Percentiles rank a stretch among this genome's conserved stretches.
These are phyloP conservation scores for Globisporangium middletonii DNA, from an alignment of 352 stramenopile genomes.

Conservation along the genomic window DNA sequence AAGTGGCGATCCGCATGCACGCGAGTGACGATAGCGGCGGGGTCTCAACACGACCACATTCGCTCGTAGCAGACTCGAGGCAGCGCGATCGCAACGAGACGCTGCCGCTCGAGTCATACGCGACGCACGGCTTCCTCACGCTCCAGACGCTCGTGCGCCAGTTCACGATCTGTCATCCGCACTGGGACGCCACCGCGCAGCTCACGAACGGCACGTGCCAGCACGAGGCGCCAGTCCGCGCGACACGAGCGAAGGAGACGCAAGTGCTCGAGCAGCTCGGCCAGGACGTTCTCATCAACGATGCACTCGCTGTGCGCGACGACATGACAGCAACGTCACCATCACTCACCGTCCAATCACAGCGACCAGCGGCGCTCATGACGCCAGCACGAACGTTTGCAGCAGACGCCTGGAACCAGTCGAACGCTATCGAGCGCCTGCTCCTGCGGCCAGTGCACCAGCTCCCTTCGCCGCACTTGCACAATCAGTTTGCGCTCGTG, in stretches of 20 bases:
- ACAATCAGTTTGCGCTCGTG: conserved; percentile 7
- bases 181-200: conserved; percentile 22
- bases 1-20: conserved; percentile 37
- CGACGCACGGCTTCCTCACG: conserved; percentile 33
- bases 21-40: conserved; percentile 11
- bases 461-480: conserved; percentile 30
- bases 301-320: neutral
- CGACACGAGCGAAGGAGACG: conserved; percentile 6
- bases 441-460: conserved; percentile 28
- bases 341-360: too few species aligned
- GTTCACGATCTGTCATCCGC: conserved; percentile 33
- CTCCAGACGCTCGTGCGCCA: conserved; percentile 39
- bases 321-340: neutral
- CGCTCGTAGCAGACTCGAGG: too few species aligned
- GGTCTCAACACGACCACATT: conserved; percentile 4
- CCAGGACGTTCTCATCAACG: conserved; percentile 17
- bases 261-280: neutral
- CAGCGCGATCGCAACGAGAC: conserved; percentile 7
- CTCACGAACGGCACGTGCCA: conserved; percentile 13
- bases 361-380: too few species aligned
- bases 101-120: conserved; percentile 28
- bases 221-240: conserved; percentile 10
- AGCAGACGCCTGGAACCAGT: conserved; percentile 1
- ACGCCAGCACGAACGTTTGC: neutral
- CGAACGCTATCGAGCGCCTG: neutral